Conservation (phyloP, 441 rosid genomes). For the Populus trichocarpa region DNA sequence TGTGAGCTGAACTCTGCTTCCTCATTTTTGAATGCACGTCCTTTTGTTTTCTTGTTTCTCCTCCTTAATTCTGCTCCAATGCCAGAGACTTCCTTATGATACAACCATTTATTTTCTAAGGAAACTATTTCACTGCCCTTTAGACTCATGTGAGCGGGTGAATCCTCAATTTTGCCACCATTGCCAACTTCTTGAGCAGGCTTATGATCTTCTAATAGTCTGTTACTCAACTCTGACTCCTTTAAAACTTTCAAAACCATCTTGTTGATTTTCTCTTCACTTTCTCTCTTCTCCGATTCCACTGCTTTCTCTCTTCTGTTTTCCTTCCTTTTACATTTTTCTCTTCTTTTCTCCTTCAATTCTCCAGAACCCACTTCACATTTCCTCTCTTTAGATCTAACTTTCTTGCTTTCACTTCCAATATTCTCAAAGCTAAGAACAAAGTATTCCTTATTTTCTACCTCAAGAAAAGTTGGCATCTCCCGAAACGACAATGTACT, state of each 20-base stretch:
- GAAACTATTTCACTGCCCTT: not conserved
- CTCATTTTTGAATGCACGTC: conserved; percentile 16
- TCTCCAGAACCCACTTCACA: conserved; percentile 24
- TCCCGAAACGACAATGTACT: conserved; percentile 36
- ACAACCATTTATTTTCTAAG: not conserved
- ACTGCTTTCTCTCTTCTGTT: conserved; percentile 14
- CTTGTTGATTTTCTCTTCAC: conserved; percentile 19
- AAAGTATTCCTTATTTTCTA: conserved; percentile 59
- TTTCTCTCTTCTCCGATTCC: conserved; percentile 2
- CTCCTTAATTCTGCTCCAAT: conserved; percentile 23
- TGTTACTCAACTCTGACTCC: conserved; percentile 11
- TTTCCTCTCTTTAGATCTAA: conserved; percentile 14
- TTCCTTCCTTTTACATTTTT: conserved; percentile 24
- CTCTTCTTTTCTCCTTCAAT: conserved; percentile 26
- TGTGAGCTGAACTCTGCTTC: conserved; percentile 51
- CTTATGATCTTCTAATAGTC: conserved; percentile 8
- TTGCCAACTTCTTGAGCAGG: conserved; percentile 3
- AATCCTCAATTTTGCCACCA: conserved; percentile 10
- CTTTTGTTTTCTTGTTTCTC: conserved; percentile 18
- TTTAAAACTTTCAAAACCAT: conserved; percentile 13
- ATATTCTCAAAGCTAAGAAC: conserved; percentile 55
- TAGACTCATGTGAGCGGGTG: not conserved
- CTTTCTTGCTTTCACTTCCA: conserved; percentile 16
- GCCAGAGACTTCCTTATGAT: not conserved
- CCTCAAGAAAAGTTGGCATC: conserved; percentile 47